Evolutionary conservation across 163 green algal species (phyloP), one percentile per base, ranked within the genome.

Genomic region (Chlorella variabilis): DNA sequence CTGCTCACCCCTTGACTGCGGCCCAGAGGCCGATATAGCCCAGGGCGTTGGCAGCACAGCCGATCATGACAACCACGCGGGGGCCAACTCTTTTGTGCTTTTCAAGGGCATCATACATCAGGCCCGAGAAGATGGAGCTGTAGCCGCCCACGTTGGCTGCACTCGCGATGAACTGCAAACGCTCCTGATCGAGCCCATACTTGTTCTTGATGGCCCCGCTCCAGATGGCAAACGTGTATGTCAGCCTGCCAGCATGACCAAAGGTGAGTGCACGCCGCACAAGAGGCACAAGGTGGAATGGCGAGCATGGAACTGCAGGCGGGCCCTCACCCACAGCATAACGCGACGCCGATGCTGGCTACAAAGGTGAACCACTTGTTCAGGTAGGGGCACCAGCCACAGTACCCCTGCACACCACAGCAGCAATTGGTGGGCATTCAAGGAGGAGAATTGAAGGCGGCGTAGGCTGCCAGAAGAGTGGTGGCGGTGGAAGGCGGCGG

Each of bases 51-150:
- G 77, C 2, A 1, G 78, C 8, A 1, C 45, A 48, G 34, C 86
- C 89, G 21, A 91, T 36, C 3, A 82, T 15, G 18, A 91, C 68
- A 18, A 67, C 61, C 11, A 82, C 51, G 42, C 88, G 80, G 45
- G 88, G 88, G 3, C 88, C 88, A 33, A 87, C 39, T 78, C 83
- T 70, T 48, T 87, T 79, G 34, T 71, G 58, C 29, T 56, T 29
- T 39, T 84, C 58, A 36, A 92, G 49, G 2, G 48, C 34, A 56
- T 93, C 89, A 71, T 92, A 93, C 4, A 92, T 56, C 18, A 91
- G 33, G 42, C 89, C 89, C 20, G 80, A 66, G n/a, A 92, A 76
- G 45, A 93, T 86, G 51, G 61, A 70, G 38, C 75, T 81, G 75
- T 88, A 89, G 13, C 84, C 90, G 3, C 89, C 87, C 2, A 88